Conservation (phyloP, 179 eudicot species). For the Spinacia oleracea region DNA sequence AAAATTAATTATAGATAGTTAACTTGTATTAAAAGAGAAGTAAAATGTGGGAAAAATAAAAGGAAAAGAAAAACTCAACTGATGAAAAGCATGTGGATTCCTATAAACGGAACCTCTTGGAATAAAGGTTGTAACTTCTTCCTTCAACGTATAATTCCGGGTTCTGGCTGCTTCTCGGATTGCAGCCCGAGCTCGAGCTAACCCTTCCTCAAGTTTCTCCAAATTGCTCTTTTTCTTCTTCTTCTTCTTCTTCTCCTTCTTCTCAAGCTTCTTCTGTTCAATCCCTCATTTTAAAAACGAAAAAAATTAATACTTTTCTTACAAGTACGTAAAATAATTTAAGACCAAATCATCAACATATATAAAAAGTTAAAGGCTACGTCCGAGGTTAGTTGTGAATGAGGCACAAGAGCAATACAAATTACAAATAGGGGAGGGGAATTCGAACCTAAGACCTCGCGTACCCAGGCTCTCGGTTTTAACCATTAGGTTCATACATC, state of each 20-base stretch:
- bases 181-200: slow-evolving; percentile 35
- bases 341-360: not conserved
- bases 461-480: too few relatives aligned
- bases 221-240: not conserved
- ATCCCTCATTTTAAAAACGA: not conserved
- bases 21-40: not conserved
- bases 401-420: too few relatives aligned
- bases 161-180: slow-evolving; percentile 31
- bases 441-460: too few relatives aligned
- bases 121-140: slow-evolving; percentile 24
- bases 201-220: slow-evolving; percentile 32
- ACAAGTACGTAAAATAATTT: not conserved
- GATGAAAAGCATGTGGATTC: slow-evolving; percentile 34
- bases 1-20: not conserved
- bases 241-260: not conserved
- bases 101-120: slow-evolving; percentile 37
- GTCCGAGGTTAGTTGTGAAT: not conserved
- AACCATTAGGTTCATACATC: too few relatives aligned
- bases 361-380: not conserved
- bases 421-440: too few relatives aligned
- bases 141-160: slow-evolving; percentile 14
- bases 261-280: not conserved
- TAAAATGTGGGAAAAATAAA: not conserved
- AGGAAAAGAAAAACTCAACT: slow-evolving; percentile 24
- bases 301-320: not conserved